Percentiles rank a stretch among this genome's conserved stretches.
Evolutionary conservation across 2,329 filamentous ascomycete genomes (phyloP).

Genomic region (Xylariaceae sp.): DNA sequence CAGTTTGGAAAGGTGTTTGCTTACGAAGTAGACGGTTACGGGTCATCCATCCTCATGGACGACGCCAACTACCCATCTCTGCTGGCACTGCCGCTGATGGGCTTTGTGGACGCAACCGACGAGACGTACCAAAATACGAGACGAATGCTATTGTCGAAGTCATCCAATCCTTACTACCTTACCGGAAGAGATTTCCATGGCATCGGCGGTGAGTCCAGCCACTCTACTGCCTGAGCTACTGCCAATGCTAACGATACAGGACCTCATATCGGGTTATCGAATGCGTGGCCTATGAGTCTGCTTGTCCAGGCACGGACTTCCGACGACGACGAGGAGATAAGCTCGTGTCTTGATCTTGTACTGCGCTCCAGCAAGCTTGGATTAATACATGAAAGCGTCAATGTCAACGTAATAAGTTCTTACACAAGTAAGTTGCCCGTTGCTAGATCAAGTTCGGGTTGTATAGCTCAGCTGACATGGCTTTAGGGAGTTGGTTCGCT

Average conservation of each 20-base stretch:
- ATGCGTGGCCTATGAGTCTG: constrained; percentile 96
- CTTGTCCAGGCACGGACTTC: constrained; percentile 88
- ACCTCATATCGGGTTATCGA: constrained; percentile 71
- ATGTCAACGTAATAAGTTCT: constrained; percentile 59
- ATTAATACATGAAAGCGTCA: constrained; percentile 85
- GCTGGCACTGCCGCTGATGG: constrained; percentile 71
- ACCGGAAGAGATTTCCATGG: constrained; percentile 71
- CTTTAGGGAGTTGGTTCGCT: constrained; percentile 77
- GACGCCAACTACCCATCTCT: constrained; percentile 83
- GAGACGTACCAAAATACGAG: constrained; percentile 82
- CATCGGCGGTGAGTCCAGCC: constrained; percentile 66
- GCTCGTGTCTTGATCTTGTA: constrained; percentile 64
- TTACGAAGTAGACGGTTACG: constrained; percentile 84
- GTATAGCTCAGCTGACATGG: constrained; percentile 14
- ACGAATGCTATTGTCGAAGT: constrained; percentile 64
- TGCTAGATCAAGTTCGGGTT: not conserved
- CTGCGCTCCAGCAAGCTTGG: constrained; percentile 71
- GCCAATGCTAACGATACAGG: constrained; percentile 32
- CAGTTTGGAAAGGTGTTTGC: constrained; percentile 76
- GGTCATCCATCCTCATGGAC: constrained; percentile 78
- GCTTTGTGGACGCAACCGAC: constrained; percentile 62
- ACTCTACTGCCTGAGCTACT: constrained; percentile 5
- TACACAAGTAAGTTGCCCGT: constrained; percentile 63
- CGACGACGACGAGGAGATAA: constrained; percentile 77
- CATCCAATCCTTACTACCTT: constrained; percentile 85